Conservation (phyloP, 1,284 basidiomycete species). For the Sporisorium reilianum region DNA sequence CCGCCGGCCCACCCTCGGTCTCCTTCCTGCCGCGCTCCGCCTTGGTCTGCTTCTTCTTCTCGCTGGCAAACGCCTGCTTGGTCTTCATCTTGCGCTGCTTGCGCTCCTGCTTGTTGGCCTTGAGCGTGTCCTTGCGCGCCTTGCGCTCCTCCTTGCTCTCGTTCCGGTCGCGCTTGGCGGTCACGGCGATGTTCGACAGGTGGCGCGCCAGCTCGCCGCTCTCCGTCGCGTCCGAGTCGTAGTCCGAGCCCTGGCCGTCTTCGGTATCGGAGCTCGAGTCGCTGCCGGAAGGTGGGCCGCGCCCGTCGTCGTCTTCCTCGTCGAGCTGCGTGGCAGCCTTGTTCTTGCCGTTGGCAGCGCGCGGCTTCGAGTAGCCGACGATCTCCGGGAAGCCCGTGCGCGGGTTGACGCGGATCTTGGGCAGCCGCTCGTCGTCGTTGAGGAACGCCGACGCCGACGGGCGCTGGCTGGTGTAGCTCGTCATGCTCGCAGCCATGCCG, state of each 20-base stretch:
- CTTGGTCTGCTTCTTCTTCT: conserved; percentile 58
- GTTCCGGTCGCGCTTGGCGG: conserved; percentile 51
- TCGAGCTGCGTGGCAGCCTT: background rate
- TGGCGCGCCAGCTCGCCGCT: conserved; percentile 23
- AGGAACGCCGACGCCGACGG: conserved; percentile 38
- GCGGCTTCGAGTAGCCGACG: conserved; percentile 56
- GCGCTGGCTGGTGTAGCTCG: conserved; percentile 35
- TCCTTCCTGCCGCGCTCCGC: conserved; percentile 51
- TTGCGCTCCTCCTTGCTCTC: conserved; percentile 90
- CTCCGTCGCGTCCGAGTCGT: conserved; percentile 49
- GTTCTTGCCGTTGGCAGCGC: conserved; percentile 22
- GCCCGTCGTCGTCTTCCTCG: conserved; percentile 25
- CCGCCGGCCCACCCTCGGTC: conserved; percentile 48
- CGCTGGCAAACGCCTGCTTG: conserved; percentile 55
- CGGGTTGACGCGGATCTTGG: conserved; percentile 61
- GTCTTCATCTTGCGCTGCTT: conserved; percentile 55
- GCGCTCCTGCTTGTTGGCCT: conserved; percentile 72
- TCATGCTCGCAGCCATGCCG: conserved; percentile 45
- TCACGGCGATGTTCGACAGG: conserved; percentile 30
- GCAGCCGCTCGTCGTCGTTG: conserved; percentile 49
- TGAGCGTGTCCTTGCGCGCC: conserved; percentile 87
- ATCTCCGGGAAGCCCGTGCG: conserved; percentile 64
- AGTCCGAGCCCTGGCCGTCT: conserved; percentile 26
- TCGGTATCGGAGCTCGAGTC: conserved; percentile 45
- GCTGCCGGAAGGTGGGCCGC: conserved; percentile 26